These are phyloP conservation scores for Xeromyces bisporus DNA, from an alignment of 495 filamentous ascomycete species.

Conservation along the genomic window DNA sequence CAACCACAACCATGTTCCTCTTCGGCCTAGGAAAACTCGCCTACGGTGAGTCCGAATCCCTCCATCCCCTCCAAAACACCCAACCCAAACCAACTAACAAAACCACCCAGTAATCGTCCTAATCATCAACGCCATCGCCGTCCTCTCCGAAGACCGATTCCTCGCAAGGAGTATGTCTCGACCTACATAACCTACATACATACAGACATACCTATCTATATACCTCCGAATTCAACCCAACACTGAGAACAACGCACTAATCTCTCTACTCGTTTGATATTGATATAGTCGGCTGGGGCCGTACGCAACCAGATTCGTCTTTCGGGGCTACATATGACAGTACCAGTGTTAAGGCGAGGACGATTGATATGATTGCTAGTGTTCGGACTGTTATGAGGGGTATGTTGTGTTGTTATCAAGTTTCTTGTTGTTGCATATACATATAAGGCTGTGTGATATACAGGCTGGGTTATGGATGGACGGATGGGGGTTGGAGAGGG, in stretches of 20 bases:
- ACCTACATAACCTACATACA: constrained; percentile 1
- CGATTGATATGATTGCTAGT: constrained; percentile 76
- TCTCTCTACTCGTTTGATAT: too few relatives aligned
- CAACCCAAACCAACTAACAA: too few relatives aligned
- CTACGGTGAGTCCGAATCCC: constrained; percentile 35
- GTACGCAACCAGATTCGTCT: constrained; percentile 43
- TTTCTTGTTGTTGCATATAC: constrained; percentile 2
- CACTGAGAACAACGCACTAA: too few relatives aligned
- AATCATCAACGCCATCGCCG: constrained; percentile 82
- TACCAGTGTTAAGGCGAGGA: constrained; percentile 68
- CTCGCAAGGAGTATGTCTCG: constrained; percentile 68
- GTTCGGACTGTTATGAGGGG: constrained; percentile 90
- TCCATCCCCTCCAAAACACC: too few relatives aligned
- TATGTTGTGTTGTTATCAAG: constrained; percentile 30
- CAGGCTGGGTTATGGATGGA: too few relatives aligned
- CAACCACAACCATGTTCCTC: constrained; percentile 50
- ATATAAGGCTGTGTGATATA: constrained; percentile 6
- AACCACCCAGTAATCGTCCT: constrained; percentile 54
- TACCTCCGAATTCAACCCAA: too few relatives aligned
- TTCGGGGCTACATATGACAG: constrained; percentile 58
- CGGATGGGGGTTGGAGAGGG: too few relatives aligned
- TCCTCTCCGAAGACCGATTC: constrained; percentile 95
- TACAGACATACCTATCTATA: too few relatives aligned
- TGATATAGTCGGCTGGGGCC: constrained; percentile 62
- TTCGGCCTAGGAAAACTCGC: constrained; percentile 56